Evolutionary conservation across 345 rosid species (phyloP).

Genomic region (Arabidopsis suecica): DNA sequence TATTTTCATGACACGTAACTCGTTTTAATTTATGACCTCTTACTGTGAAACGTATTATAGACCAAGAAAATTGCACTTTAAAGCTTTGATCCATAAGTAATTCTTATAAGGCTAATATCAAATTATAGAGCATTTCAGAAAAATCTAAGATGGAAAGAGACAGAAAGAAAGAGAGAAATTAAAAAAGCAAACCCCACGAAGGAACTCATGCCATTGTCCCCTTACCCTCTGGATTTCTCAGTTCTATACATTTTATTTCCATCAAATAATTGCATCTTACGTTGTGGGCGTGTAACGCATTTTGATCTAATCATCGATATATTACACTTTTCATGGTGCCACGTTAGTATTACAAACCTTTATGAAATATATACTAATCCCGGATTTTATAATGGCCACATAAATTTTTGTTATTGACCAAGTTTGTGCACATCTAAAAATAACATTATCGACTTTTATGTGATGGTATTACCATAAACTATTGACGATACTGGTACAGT

Average conservation of each 20-base stretch:
- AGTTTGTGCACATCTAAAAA: constrained; percentile 1
- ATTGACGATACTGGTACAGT: background rate
- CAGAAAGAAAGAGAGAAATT: constrained; percentile 24
- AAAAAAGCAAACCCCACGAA: constrained; percentile 22
- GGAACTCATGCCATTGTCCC: constrained; percentile 42
- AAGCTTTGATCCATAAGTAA: constrained; percentile 23
- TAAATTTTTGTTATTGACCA: background rate
- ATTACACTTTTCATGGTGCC: constrained; percentile 14
- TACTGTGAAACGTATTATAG: background rate
- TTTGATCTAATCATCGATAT: background rate
- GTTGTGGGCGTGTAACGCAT: constrained; percentile 30
- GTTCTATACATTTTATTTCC: background rate
- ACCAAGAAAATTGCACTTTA: background rate
- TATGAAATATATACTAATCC: background rate
- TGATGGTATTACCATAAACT: background rate
- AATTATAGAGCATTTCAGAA: constrained; percentile 30
- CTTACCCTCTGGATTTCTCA: constrained; percentile 13
- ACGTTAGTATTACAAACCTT: background rate
- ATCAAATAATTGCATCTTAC: constrained; percentile 30
- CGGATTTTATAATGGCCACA: background rate
- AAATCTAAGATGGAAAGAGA: constrained; percentile 34
- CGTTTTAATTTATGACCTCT: constrained; percentile 1
- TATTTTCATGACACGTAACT: background rate
- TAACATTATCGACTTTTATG: background rate
- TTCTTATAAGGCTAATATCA: constrained; percentile 24